These are phyloP conservation scores for Claviceps digitariae DNA, from an alignment of 2,329 filamentous ascomycete genomes.

Conservation along the genomic window DNA sequence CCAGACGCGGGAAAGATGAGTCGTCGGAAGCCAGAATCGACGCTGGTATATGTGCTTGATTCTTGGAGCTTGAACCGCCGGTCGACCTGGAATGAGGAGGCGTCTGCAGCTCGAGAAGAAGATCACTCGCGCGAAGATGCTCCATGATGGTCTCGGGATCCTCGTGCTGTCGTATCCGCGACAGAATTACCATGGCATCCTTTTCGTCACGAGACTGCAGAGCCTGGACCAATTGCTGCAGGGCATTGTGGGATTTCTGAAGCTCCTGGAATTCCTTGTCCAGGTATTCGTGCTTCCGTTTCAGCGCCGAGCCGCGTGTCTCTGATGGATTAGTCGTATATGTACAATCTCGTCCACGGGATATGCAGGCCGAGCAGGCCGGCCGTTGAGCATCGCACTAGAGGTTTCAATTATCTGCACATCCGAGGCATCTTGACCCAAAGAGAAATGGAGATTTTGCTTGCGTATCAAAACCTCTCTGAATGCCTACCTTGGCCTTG, in stretches of 20 bases:
- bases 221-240: not conserved
- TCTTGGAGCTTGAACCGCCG: not conserved
- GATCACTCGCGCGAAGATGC: not conserved
- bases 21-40: not conserved
- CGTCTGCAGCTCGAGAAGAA: not conserved
- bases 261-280: not conserved
- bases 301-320: not conserved
- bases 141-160: not conserved
- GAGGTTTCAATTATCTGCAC: not conserved
- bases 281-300: not conserved
- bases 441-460: not conserved
- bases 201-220: not conserved
- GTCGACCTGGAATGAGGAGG: not conserved
- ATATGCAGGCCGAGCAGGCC: not conserved
- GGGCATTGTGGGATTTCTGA: not conserved
- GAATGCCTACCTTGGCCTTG: not conserved
- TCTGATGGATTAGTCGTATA: conserved; percentile 1
- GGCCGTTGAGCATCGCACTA: conserved; percentile 1
- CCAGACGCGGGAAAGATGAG: not conserved
- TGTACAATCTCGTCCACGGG: not conserved
- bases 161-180: not conserved
- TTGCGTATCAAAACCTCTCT: too few relatives aligned
- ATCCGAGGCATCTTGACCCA: not conserved
- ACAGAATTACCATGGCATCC: not conserved
- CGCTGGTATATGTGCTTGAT: not conserved